These are phyloP conservation scores for Paramecium caudatum DNA, from an alignment of 73 alveolate genomes.

Conservation along the genomic window DNA sequence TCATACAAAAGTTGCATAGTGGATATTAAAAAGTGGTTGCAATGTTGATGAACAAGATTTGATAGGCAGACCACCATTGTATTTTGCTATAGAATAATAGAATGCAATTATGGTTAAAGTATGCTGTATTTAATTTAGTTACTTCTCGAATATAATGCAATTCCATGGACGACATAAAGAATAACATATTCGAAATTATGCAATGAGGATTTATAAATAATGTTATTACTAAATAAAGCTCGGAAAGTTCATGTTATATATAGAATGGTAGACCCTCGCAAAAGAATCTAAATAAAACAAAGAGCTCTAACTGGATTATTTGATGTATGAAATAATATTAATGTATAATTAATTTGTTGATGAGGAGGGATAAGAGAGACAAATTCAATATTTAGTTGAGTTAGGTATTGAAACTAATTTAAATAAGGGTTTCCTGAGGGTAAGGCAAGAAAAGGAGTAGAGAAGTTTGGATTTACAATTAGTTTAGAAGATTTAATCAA, in stretches of 20 bases:
- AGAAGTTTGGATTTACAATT: background rate
- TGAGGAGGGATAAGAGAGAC: conserved; percentile 58
- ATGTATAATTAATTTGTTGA: conserved; percentile 66
- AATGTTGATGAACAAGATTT: conserved; percentile 43
- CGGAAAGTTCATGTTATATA: conserved; percentile 3
- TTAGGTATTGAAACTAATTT: conserved; percentile 24
- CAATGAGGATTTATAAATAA: background rate
- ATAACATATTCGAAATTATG: conserved; percentile 12
- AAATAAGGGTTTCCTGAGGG: conserved; percentile 44
- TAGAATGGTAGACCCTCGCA: background rate
- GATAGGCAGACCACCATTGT: conserved; percentile 37
- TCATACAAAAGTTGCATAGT: background rate
- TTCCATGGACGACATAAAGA: conserved; percentile 23
- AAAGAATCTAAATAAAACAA: conserved; percentile 18
- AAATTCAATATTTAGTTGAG: background rate
- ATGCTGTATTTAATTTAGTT: background rate
- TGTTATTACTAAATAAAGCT: conserved; percentile 32
- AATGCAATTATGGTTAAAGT: background rate
- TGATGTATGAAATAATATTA: background rate
- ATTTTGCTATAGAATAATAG: conserved; percentile 47
- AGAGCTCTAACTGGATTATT: conserved; percentile 15
- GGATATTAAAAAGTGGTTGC: background rate
- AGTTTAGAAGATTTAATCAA: conserved; percentile 17
- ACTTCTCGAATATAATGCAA: background rate
- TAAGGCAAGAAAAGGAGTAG: conserved; percentile 16